Percentiles rank a stretch among this genome's conserved stretches.
Evolutionary conservation across 192 early-diverging fungal species (phyloP).

Genomic region (Coemansia sp.): DNA sequence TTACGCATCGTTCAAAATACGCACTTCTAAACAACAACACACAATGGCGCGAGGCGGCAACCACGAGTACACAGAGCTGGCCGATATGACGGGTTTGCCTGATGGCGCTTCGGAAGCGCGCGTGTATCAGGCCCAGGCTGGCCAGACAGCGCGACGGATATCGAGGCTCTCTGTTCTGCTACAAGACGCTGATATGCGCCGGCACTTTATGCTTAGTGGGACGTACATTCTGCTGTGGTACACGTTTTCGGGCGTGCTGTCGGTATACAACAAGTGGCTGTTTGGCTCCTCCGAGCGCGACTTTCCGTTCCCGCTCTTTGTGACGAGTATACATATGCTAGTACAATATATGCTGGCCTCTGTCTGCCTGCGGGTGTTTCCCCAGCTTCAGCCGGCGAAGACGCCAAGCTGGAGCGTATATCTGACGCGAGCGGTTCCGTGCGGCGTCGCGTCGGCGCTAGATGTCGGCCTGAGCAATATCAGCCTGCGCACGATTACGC

Average conservation of each 20-base stretch:
- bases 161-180: constrained; percentile 13
- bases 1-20: too few species aligned
- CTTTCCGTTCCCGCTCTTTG: constrained; percentile 86
- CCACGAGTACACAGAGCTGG: constrained; percentile 45
- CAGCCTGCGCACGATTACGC: constrained; percentile 78
- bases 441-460: constrained; percentile 80
- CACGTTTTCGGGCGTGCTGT: constrained; percentile 65
- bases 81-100: constrained; percentile 16
- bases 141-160: neutral
- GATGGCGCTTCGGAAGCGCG: constrained; percentile 6
- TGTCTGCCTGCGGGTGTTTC: constrained; percentile 56
- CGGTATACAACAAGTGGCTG: constrained; percentile 93
- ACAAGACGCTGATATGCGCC: constrained; percentile 20
- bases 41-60: constrained; percentile 9
- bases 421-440: constrained; percentile 73
- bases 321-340: constrained; percentile 77
- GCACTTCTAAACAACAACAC: too few species aligned
- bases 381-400: constrained; percentile 58
- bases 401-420: constrained; percentile 57
- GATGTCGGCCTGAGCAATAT: constrained; percentile 90
- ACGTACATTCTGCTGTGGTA: constrained; percentile 58
- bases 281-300: constrained; percentile 76
- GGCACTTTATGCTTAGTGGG: constrained; percentile 28
- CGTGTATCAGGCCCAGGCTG: neutral
- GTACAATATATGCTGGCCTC: constrained; percentile 70